Evolutionary conservation across 176 grass and related monocot species (phyloP).

Genomic region (Pontederia crassipes): DNA sequence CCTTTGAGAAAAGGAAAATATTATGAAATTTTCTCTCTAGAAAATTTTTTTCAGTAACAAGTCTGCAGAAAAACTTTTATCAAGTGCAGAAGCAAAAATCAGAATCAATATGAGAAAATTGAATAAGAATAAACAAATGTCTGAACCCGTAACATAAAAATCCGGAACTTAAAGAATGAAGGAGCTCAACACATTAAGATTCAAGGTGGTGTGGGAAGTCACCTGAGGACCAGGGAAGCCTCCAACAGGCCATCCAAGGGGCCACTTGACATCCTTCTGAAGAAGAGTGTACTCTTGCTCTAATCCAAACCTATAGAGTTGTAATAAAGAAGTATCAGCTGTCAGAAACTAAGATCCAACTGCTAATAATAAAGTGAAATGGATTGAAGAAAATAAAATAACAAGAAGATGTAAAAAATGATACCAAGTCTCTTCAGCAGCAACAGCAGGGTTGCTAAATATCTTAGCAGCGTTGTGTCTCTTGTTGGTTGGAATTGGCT

Average conservation of each 20-base stretch:
- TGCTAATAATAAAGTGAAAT: neutral
- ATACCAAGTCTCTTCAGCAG: constrained; percentile 70
- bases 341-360: neutral
- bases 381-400: neutral
- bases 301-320: constrained; percentile 77
- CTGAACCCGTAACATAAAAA: neutral
- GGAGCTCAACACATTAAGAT: neutral
- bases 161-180: neutral
- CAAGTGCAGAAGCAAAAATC: no score
- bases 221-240: constrained; percentile 90
- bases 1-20: no score
- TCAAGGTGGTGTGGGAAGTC: neutral
- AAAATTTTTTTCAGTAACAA: no score
- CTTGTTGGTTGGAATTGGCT: constrained; percentile 77
- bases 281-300: constrained; percentile 99
- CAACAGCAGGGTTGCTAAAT: constrained; percentile 57
- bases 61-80: no score
- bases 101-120: no score
- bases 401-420: neutral
- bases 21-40: no score
- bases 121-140: neutral
- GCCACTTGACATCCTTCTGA: constrained; percentile 88
- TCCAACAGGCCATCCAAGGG: constrained; percentile 87
- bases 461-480: constrained; percentile 68
- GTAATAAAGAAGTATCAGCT: constrained; percentile 3